Evolutionary conservation across 2,329 filamentous ascomycete species (phyloP), one percentile per base, ranked within the genome.

Genomic region (Nigrograna mackinnonii): DNA sequence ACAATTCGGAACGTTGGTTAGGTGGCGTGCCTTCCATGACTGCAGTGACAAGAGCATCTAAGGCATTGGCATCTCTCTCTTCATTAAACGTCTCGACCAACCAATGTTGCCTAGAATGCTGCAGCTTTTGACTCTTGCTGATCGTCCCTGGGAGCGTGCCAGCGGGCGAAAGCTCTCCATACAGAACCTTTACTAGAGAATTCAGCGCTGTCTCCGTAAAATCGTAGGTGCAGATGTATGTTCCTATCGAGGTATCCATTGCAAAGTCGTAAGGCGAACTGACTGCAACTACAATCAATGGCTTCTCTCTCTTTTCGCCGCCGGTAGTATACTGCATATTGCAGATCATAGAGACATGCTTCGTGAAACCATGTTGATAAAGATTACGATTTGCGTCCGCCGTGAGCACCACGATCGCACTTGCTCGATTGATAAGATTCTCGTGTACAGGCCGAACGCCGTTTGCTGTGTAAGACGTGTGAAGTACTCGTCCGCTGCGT

Each of bases 261-360:
- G 90, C 91, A 65, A 97, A 97, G 66, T 97, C 92, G 67, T 96
- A 97, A 0, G 92, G 92, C 1, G 91, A 96, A 69, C 91, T 96
- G 54, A 95, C 91, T 1, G 92, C 88, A 6, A 96, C 87, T 3
- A 96, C 92, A 18, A 96, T 85, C 26, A 96, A 73, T 1, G 91
- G 89, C 69, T 95, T 96, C 66, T 94, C 79, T 7, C 75, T 71
- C 43, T 72, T 89, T 61, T 91, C 87, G 2, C 87, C 87, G 12
- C 80, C 81, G 5, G 85, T 83, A 5, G 84, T 82, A 48, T 74
- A 77, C 43, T 90, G 79, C 82, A 91, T 87, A 17, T 88, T 89
- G 70, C 91, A 96, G 70, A 96, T 92, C 86, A 95, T 94, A 11
- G 91, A 87, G 6, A 96, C 89, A 54, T 97, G 92, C 65, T 96